These are phyloP conservation scores for Lentinula raphanica DNA, from an alignment of 768 basidiomycete genomes.

Conservation along the genomic window DNA sequence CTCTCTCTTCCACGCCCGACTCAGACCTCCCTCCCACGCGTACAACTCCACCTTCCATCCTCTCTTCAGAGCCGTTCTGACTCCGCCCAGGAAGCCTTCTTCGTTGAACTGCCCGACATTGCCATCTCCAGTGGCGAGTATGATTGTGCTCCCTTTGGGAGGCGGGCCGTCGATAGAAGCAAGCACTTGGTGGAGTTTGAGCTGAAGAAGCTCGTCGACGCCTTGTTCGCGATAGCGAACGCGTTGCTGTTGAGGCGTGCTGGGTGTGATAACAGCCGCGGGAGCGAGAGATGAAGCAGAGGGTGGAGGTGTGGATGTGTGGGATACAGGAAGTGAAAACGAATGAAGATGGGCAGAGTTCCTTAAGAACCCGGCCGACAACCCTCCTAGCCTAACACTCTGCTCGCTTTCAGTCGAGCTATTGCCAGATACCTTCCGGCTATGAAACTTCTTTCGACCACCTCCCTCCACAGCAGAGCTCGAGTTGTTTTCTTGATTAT, in stretches of 20 bases:
- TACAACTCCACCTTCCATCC: constrained; percentile 97
- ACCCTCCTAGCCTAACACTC: constrained; percentile 19
- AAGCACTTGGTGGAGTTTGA: constrained; percentile 87
- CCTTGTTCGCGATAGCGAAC: constrained; percentile 83
- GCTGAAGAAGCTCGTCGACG: constrained; percentile 90
- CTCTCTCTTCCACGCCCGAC: constrained; percentile 70
- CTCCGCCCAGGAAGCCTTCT: constrained; percentile 87
- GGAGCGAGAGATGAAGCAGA: constrained; percentile 10
- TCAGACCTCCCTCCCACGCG: constrained; percentile 83
- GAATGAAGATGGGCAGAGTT: constrained; percentile 17
- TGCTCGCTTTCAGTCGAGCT: constrained; percentile 25
- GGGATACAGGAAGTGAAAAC: constrained; percentile 12
- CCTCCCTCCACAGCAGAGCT: constrained; percentile 1
- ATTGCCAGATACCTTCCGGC: constrained; percentile 25
- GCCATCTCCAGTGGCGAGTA: constrained; percentile 92
- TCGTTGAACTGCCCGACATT: constrained; percentile 90
- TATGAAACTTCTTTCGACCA: constrained; percentile 20
- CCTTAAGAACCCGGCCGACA: constrained; percentile 20
- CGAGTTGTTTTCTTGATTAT: neutral
- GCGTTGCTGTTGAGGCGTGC: constrained; percentile 23
- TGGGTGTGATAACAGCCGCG: constrained; percentile 13
- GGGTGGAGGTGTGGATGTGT: neutral
- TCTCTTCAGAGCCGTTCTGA: constrained; percentile 76
- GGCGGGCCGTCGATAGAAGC: constrained; percentile 61
- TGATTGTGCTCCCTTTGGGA: constrained; percentile 67